These are phyloP conservation scores for Vickermania spadyakhi DNA, from an alignment of 208 protist species.

Conservation along the genomic window DNA sequence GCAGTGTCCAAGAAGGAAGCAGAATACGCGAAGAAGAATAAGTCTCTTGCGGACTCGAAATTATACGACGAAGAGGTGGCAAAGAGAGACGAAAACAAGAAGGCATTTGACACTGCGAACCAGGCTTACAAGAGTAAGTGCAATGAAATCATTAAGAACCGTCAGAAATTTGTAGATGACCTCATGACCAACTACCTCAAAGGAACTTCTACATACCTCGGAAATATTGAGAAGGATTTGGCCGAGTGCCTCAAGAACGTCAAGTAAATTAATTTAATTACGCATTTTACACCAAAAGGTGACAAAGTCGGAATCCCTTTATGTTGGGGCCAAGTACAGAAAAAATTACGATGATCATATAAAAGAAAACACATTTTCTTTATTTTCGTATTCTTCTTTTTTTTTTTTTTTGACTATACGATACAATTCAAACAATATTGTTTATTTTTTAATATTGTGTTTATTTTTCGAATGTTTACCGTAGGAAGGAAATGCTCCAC, in stretches of 20 bases:
- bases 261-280: too few species aligned
- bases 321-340: too few species aligned
- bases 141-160: neutral
- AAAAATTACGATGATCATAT: too few species aligned
- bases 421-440: too few species aligned
- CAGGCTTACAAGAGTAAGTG: neutral
- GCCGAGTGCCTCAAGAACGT: neutral
- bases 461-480: too few species aligned
- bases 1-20: slow-evolving; percentile 1
- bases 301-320: too few species aligned
- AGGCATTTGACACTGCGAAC: neutral
- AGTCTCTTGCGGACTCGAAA: neutral
- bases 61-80: neutral
- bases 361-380: too few species aligned
- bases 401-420: too few species aligned
- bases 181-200: neutral
- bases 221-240: neutral
- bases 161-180: neutral
- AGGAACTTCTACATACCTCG: neutral
- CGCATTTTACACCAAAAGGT: too few species aligned
- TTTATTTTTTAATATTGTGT: too few species aligned
- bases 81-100: slow-evolving; percentile 1
- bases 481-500: too few species aligned
- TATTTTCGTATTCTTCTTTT: too few species aligned
- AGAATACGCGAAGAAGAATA: slow-evolving; percentile 2